Evolutionary conservation across 2,329 filamentous ascomycete species (phyloP).

Genomic region (Calycina herbarum): DNA sequence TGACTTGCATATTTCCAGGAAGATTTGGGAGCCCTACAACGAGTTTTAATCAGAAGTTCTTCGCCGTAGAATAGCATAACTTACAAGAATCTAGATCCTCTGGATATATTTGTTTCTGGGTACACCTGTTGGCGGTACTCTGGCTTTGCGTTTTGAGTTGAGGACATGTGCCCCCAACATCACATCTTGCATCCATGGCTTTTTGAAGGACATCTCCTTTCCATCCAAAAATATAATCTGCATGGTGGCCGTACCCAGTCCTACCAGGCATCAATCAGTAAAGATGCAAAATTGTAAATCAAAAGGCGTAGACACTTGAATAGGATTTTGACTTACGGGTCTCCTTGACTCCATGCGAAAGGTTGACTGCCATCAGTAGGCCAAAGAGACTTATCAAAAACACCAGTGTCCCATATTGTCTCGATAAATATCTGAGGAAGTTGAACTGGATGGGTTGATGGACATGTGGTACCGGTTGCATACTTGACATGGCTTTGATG

Average conservation of each 20-base stretch:
- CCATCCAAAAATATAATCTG: conserved; percentile 13
- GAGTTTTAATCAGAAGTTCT: not conserved
- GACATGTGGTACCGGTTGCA: conserved; percentile 24
- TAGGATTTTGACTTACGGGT: conserved; percentile 29
- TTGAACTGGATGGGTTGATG: conserved; percentile 44
- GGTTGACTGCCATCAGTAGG: conserved; percentile 45
- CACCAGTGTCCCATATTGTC: conserved; percentile 47
- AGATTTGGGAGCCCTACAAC: conserved; percentile 3
- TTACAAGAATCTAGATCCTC: conserved; percentile 51
- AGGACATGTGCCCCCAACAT: conserved; percentile 45
- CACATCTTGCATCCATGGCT: conserved; percentile 30
- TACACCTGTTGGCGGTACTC: conserved; percentile 48
- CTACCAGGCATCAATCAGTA: too few species aligned
- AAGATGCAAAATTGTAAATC: too few species aligned
- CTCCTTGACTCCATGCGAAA: conserved; percentile 45
- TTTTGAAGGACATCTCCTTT: conserved; percentile 11
- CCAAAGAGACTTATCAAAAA: conserved; percentile 46
- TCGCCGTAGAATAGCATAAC: conserved; percentile 22
- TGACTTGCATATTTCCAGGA: not conserved
- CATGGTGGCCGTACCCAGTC: conserved; percentile 11
- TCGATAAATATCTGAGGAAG: conserved; percentile 50
- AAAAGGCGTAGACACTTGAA: too few species aligned
- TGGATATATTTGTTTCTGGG: conserved; percentile 46
- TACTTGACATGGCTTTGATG: conserved; percentile 23
- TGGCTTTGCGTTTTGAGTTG: conserved; percentile 46